Percentiles rank a stretch among this genome's conserved stretches.
phyloP scores from a whole-genome alignment of 148 eudicot species.

The Vaccinium myrtillus region DNA sequence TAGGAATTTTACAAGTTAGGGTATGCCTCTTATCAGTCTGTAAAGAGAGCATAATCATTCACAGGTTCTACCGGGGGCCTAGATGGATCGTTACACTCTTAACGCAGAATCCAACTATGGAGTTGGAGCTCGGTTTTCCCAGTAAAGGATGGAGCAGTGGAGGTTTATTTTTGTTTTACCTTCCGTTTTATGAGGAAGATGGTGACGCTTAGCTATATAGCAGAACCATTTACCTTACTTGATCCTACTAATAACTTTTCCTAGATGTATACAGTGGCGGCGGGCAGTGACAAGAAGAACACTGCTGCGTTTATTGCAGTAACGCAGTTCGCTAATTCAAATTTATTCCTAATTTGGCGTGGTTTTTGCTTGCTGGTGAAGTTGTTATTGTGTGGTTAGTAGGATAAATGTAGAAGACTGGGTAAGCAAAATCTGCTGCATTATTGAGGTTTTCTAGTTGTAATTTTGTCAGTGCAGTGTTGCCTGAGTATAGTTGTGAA shows the following conservation, averaged over 20 bases:
- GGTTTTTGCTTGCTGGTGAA: neutral
- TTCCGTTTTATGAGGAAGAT: constrained; percentile 24
- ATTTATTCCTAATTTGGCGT: neutral
- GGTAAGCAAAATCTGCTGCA: neutral
- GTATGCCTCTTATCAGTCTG: constrained; percentile 22
- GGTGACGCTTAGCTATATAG: constrained; percentile 25
- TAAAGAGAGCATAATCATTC: constrained; percentile 32
- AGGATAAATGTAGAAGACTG: neutral
- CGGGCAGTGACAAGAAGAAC: constrained; percentile 12
- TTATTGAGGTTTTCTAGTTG: neutral
- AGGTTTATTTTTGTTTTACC: constrained; percentile 33
- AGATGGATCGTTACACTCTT: constrained; percentile 31
- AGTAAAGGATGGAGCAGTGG: constrained; percentile 20
- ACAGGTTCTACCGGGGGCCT: constrained; percentile 24
- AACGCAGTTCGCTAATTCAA: neutral
- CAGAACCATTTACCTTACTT: constrained; percentile 19
- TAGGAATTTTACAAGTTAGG: constrained; percentile 13
- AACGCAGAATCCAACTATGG: constrained; percentile 33
- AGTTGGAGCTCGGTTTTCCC: constrained; percentile 32
- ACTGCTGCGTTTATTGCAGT: constrained; percentile 7
- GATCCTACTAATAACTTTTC: constrained; percentile 13
- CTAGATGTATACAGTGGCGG: neutral
- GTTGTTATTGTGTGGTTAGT: neutral
- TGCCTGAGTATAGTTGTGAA: neutral
- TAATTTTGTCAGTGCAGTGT: constrained; percentile 3